These are phyloP conservation scores for Auricularia auricula-judae DNA, from an alignment of 768 basidiomycete genomes.

Conservation along the genomic window DNA sequence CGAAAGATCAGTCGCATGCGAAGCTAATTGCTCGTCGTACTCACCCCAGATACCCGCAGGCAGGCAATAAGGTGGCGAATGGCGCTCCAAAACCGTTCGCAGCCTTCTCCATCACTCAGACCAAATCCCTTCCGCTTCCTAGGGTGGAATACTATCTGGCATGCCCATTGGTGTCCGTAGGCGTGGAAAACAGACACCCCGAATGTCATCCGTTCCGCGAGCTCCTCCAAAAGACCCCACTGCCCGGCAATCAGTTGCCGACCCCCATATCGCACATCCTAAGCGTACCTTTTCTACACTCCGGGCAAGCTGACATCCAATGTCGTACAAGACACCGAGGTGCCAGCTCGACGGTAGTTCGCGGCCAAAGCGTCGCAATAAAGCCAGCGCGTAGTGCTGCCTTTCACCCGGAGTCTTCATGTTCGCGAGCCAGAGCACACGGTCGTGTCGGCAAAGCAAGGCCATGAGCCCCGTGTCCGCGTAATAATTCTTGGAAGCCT, in stretches of 20 bases:
- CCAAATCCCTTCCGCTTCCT: no score
- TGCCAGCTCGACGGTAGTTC: constrained; percentile 12
- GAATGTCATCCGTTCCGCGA: constrained; percentile 16
- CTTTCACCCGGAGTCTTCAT: constrained; percentile 6
- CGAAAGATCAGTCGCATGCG: not conserved
- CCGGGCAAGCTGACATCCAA: constrained; percentile 26
- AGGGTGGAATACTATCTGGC: no score
- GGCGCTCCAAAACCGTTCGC: constrained; percentile 7
- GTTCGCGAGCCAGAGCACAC: constrained; percentile 4
- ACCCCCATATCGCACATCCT: not conserved
- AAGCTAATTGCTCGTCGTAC: not conserved
- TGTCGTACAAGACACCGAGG: constrained; percentile 23
- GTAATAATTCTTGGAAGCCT: constrained; percentile 2
- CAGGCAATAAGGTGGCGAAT: constrained; percentile 1
- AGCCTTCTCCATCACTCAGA: not conserved
- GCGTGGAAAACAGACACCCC: constrained; percentile 26
- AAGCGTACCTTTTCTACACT: constrained; percentile 4
- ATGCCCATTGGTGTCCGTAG: no score
- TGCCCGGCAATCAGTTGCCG: constrained; percentile 1
- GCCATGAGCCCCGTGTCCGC: constrained; percentile 8
- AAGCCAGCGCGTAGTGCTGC: constrained; percentile 6
- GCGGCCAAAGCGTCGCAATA: not conserved
- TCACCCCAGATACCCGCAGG: constrained; percentile 5
- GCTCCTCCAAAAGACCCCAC: constrained; percentile 1
- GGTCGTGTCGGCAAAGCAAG: constrained; percentile 6